Evolutionary conservation across 1,284 basidiomycete species (phyloP), one percentile per base, ranked within the genome.

Genomic region (Coniferiporia sulphurascens): DNA sequence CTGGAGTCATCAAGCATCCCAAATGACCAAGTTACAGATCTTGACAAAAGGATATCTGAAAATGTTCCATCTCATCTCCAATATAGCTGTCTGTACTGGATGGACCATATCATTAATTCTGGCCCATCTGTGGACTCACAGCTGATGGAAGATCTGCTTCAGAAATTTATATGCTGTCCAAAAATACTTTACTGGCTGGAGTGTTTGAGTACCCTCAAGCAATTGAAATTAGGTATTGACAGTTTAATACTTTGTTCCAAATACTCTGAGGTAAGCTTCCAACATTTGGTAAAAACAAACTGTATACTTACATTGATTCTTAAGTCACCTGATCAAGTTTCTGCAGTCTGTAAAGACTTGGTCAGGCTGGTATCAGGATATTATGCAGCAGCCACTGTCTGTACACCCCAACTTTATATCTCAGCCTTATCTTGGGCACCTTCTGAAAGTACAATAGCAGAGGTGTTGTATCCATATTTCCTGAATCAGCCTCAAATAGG

Each of bases 1-100:
- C 52, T 73, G 4, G 53, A 66, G 41, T 66, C 68, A 0, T 73
- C 74, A 4, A 62, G 70, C 41, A 1, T 58, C 7, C 56, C 35
- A 12, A 72, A 74, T 52, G 9, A 12, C 10, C 60, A 70, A 9
- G 48, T 73, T 6, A 48, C 54, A 0, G 66, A 66, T 45, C 52
- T 69, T 17, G 17, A 48, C 15, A n/a, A 55, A 17, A 43, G 53
- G n/a, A 27, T 55, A 7, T 27, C 17, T 27, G 9, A 17, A 27
- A 8, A 22, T 17, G 46, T 55, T 9, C 13, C 43, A n/a, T 22
- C 2, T 4, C 13, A 45, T 13, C 45, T 55, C n/a, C 53, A 34
- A 27, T 55, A 55, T 19, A 48, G 41, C 17, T 44, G 43, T n/a
- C 2, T 55, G 21, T 35, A 55, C 27, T 55, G 53, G 53, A 22